phyloP scores from a whole-genome alignment of 768 basidiomycete species.

The Leucosporidium scottii region DNA sequence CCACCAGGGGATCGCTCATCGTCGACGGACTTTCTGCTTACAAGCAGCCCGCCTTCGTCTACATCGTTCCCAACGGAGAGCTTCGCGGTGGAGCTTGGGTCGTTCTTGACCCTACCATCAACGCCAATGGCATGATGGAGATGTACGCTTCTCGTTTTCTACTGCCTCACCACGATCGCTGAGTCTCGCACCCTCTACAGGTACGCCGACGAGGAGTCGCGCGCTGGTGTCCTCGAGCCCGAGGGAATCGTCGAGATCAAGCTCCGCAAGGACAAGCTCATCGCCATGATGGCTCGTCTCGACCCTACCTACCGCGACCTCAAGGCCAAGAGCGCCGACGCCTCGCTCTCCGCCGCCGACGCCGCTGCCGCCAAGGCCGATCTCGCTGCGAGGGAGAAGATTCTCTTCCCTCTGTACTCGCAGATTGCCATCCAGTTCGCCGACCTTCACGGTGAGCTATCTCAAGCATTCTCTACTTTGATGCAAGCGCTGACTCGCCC shows the following conservation, averaged over 20 bases:
- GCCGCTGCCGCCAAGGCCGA: slow-evolving; percentile 61
- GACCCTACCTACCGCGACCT: slow-evolving; percentile 73
- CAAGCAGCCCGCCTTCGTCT: slow-evolving; percentile 96
- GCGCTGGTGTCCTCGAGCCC: slow-evolving; percentile 89
- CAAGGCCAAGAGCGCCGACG: slow-evolving; percentile 72
- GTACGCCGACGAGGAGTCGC: slow-evolving; percentile 88
- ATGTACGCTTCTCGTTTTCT: slow-evolving; percentile 50
- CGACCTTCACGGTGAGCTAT: slow-evolving; percentile 64
- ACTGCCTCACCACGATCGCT: background rate
- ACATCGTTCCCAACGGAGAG: slow-evolving; percentile 97
- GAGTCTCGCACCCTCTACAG: background rate
- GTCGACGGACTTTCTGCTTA: slow-evolving; percentile 96
- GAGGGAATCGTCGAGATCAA: slow-evolving; percentile 98
- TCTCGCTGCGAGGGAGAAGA: slow-evolving; percentile 66
- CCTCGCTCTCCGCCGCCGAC: slow-evolving; percentile 64
- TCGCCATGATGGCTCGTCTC: slow-evolving; percentile 84
- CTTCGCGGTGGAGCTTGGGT: slow-evolving; percentile 99
- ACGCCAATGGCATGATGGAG: slow-evolving; percentile 85
- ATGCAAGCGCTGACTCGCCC: background rate
- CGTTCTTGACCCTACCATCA: slow-evolving; percentile 96
- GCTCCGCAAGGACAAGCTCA: slow-evolving; percentile 89
- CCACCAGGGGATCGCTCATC: slow-evolving; percentile 50
- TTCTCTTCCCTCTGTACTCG: slow-evolving; percentile 82
- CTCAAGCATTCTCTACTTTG: background rate
- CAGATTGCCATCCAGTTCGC: slow-evolving; percentile 90